phyloP scores from a whole-genome alignment of 768 basidiomycete species.

The Mycena latifolia region DNA sequence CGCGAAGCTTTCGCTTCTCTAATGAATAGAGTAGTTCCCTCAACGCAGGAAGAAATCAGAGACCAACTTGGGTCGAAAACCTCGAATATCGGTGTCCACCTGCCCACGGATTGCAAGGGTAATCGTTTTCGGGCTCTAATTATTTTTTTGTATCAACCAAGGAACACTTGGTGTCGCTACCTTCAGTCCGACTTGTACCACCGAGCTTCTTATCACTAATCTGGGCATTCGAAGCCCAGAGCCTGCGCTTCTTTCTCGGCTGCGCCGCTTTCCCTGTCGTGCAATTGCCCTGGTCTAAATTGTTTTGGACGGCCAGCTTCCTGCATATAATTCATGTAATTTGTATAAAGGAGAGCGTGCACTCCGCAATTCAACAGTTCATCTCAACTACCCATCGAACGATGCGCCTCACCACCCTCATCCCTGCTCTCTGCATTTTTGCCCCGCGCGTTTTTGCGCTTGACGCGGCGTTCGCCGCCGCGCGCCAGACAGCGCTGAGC shows the following conservation, averaged over 20 bases:
- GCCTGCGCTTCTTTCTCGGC: slow-evolving; percentile 15
- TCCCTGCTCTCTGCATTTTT: slow-evolving; percentile 17
- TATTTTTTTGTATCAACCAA: no score
- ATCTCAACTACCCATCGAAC: not conserved
- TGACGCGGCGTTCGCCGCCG: not conserved
- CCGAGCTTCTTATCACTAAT: not conserved
- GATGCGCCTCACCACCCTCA: slow-evolving; percentile 23
- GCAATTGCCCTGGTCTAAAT: slow-evolving; percentile 21
- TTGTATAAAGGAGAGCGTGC: slow-evolving; percentile 12
- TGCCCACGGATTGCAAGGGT: no score
- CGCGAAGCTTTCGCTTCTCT: no score
- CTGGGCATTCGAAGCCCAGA: slow-evolving; percentile 1
- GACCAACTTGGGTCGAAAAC: no score
- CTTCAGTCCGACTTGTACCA: not conserved
- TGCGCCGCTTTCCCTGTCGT: slow-evolving; percentile 13
- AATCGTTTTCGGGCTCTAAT: no score
- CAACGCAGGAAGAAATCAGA: no score
- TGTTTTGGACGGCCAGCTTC: not conserved
- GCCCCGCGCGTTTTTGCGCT: not conserved
- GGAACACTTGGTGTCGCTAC: no score
- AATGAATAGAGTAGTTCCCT: no score
- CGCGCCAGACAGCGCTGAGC: not conserved
- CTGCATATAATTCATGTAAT: not conserved
- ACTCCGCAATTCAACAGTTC: no score
- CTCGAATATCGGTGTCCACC: no score